These are phyloP conservation scores for Psilocybe subaeruginosa DNA, from an alignment of 768 basidiomycete genomes.

Conservation along the genomic window DNA sequence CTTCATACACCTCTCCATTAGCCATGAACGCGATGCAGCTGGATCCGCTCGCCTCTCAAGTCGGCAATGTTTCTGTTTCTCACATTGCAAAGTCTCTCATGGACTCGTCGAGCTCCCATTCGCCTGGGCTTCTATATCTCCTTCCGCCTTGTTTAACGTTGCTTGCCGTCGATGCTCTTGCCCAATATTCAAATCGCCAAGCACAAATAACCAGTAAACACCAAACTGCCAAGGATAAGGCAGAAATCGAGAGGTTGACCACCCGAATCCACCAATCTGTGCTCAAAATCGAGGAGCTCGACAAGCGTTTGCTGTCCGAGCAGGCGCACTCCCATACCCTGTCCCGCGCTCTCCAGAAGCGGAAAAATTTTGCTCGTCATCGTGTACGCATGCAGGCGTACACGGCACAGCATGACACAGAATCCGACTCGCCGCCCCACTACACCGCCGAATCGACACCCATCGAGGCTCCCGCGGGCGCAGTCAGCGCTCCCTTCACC, in stretches of 20 bases:
- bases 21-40: slow-evolving; percentile 5
- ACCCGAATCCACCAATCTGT: slow-evolving; percentile 29
- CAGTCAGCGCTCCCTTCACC: slow-evolving; percentile 31
- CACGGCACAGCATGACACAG: slow-evolving; percentile 3
- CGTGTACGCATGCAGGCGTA: slow-evolving; percentile 24
- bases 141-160: slow-evolving; percentile 36
- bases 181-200: slow-evolving; percentile 24
- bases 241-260: slow-evolving; percentile 21
- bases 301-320: slow-evolving; percentile 26
- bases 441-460: slow-evolving; percentile 2
- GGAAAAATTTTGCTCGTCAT: slow-evolving; percentile 27
- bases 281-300: slow-evolving; percentile 30
- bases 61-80: neutral
- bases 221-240: slow-evolving; percentile 9
- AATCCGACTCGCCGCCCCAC: slow-evolving; percentile 11
- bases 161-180: slow-evolving; percentile 34
- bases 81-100: slow-evolving; percentile 15
- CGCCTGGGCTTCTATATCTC: slow-evolving; percentile 29
- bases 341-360: slow-evolving; percentile 24
- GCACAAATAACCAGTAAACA: slow-evolving; percentile 12
- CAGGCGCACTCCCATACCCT: slow-evolving; percentile 20
- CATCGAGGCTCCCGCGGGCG: slow-evolving; percentile 2
- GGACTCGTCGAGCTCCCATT: slow-evolving; percentile 16
- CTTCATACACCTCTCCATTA: neutral
- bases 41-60: neutral